A percentile compares a stretch with the other conserved stretches of the same genome.
phyloP scores from a whole-genome alignment of 768 basidiomycete species.

The Pleurotus sapidus region DNA sequence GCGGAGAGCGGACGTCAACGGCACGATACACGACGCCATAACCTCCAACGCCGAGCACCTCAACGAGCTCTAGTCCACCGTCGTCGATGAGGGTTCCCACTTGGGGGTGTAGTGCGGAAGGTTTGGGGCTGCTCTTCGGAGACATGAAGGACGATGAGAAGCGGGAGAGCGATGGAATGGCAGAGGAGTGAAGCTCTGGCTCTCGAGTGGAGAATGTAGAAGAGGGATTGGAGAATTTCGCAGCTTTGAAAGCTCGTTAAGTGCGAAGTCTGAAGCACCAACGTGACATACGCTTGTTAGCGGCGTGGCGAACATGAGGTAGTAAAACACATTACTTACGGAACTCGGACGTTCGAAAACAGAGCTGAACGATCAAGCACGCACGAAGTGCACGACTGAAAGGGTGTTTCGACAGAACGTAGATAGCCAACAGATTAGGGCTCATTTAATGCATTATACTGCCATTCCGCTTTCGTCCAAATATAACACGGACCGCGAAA shows the following conservation, averaged over 20 bases:
- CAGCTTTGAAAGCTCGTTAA: not conserved
- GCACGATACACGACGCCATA: conserved; percentile 96
- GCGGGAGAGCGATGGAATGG: not conserved
- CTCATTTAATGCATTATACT: no score
- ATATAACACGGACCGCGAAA: not conserved
- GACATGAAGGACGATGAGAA: conserved; percentile 23
- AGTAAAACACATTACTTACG: conserved; percentile 7
- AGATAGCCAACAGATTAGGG: not conserved
- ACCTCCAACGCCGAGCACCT: conserved; percentile 88
- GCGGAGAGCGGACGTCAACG: conserved; percentile 52
- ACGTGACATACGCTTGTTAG: conserved; percentile 13
- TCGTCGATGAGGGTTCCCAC: conserved; percentile 84
- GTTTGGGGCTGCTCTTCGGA: conserved; percentile 23
- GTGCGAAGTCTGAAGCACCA: conserved; percentile 6
- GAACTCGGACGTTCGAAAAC: conserved; percentile 6
- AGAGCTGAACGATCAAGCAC: conserved; percentile 4
- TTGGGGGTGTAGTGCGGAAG: conserved; percentile 38
- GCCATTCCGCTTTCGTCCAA: not conserved
- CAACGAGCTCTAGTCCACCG: conserved; percentile 76
- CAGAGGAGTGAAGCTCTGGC: not conserved
- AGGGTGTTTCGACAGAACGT: conserved; percentile 1
- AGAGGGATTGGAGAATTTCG: not conserved
- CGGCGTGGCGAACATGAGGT: conserved; percentile 17
- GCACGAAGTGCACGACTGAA: not conserved
- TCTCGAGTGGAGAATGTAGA: not conserved